Evolutionary conservation across 116 monocot species (phyloP), one percentile per base, ranked within the genome.

Genomic region (Trichopus zeylanicus): DNA sequence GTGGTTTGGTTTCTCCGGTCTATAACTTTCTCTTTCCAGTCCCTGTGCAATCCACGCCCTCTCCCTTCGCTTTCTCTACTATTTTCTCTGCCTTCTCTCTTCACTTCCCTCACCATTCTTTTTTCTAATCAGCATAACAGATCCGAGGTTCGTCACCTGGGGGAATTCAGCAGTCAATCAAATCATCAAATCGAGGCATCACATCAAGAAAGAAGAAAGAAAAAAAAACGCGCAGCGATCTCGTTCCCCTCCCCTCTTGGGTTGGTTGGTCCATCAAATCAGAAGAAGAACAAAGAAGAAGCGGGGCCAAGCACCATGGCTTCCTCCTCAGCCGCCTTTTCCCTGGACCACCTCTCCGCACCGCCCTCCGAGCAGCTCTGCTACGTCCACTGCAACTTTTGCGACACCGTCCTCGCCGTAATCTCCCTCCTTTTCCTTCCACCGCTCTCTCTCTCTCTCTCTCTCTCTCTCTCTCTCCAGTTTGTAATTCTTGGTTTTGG

Each of bases 341-440:
- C 84, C 29, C 42, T 91, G 63, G 97, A 97, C 65, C 81, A 97
- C 68, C 73, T 90, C n/a, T n/a, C n/a, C n/a, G n/a, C n/a, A n/a
- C n/a, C n/a, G n/a, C n/a, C n/a, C 79, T 53, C 97, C 63, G 97
- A 97, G 76, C 97, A 97, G 68, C 91, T 97, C 65, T 97, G 97
- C 81, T 91, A 91, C 63, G 97, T 97, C 62, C 97, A 91, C 59
- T 97, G 97, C 80, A 91, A 82, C 81, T 91, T 87, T 39, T 97
- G 97, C 63, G 97, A 97, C 73, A 97, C 97, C 56, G 82, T 85
- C 66, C 91, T 97, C 23, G 97, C 97, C 2, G 97, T 97, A 87
- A 48, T 4, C 13, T 16, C n/a, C 4, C n/a, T 4, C 13, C 13
- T n/a, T 42, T 42, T n/a, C n/a, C 1, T 16, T 42, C 42, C n/a